phyloP scores from a whole-genome alignment of 1,284 basidiomycete species.

The Pyrrhoderma lamaoense region DNA sequence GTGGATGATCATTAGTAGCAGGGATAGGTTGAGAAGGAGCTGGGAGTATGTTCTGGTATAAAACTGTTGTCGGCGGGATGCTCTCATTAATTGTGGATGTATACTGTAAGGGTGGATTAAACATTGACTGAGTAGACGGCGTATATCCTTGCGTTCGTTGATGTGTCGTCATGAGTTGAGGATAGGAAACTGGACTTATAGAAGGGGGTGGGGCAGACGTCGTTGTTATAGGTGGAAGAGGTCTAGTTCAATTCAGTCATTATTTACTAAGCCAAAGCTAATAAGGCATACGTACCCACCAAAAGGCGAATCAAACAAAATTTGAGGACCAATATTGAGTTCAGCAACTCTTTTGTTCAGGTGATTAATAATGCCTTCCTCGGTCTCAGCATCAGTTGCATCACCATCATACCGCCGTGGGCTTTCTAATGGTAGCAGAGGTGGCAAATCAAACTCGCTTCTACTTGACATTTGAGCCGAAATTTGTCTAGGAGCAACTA shows the following conservation, averaged over 20 bases:
- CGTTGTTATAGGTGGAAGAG: constrained; percentile 44
- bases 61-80: neutral
- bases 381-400: constrained; percentile 37
- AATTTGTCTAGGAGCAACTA: constrained; percentile 16
- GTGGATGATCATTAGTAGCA: neutral
- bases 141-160: constrained; percentile 63
- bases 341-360: constrained; percentile 11
- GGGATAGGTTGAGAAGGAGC: constrained; percentile 23
- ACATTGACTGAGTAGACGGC: constrained; percentile 52
- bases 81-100: constrained; percentile 22
- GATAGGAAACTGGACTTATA: constrained; percentile 41
- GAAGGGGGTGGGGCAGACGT: constrained; percentile 50
- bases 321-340: constrained; percentile 18
- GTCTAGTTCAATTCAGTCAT: constrained; percentile 2
- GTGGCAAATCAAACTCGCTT: constrained; percentile 21
- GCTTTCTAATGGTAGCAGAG: constrained; percentile 35
- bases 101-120: constrained; percentile 26
- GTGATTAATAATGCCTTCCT: constrained; percentile 20
- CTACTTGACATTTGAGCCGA: constrained; percentile 22
- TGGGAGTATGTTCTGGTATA: constrained; percentile 31
- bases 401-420: constrained; percentile 36
- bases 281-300: constrained; percentile 15
- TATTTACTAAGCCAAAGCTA: constrained; percentile 22
- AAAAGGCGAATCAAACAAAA: constrained; percentile 15
- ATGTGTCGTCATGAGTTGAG: constrained; percentile 60